Base-by-base conservation (phyloP, 352 stramenopile species). In the Phytophthora parvispora region DNA sequence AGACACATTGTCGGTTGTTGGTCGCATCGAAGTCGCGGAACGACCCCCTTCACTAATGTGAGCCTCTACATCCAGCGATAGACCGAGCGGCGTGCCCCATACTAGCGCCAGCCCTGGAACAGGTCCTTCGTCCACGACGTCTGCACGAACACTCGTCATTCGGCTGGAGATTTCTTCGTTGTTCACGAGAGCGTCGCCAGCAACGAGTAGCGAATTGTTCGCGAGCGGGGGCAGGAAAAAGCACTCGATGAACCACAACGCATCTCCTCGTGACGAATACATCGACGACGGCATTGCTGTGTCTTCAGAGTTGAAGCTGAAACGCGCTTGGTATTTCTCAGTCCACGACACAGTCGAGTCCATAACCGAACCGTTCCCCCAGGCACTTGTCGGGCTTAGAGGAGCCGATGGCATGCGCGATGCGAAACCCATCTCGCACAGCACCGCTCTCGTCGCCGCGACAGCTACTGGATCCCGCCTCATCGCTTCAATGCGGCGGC, bases 61-160 rank as follows among this genome's bases (percentile, higher is more conserved):
- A 22, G 77, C 67, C 57, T 89, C 79, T 43, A 93, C 84, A 27
- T 93, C 86, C 12, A 94, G 62, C 0, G 86, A 91, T n/a, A 94
- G 53, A 0, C 86, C 86, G 13, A 77, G 74, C 0, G 70, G 72
- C n/a, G 79, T 83, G 0, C 86, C 86, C 86, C 86, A 94, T 16
- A 77, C 36, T 12, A 94, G 69, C 3, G 80, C 78, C n/a, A 89
- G 57, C 4, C 86, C 86, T n/a, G 84, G 81, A 13, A 77, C 64
- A 9, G 64, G 29, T 42, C 61, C 38, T 53, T 78, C 22, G 16
- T 58, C 57, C 16, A 47, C 58, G 4, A 31, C 6, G 10, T 54
- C 57, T 9, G 36, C 60, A 29, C 56, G 56, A 36, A 61, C 36
- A 49, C 53, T 75, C 2, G 60, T 66, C 29, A 79, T 59, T 25